These are phyloP conservation scores for Quercus agrifolia DNA, from an alignment of 306 rosid genomes.

Conservation along the genomic window DNA sequence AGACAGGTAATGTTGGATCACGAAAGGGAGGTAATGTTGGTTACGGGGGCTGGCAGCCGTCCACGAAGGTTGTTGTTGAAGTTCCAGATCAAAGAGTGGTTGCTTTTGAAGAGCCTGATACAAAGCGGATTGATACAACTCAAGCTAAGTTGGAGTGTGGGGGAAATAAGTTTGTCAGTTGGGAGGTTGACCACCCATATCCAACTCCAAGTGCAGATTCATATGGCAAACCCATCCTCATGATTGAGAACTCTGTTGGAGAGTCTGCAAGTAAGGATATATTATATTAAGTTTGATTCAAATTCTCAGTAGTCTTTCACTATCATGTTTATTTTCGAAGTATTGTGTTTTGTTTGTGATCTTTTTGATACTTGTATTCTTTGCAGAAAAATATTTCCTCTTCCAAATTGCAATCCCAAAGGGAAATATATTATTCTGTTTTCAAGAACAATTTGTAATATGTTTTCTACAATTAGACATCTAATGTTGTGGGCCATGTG, in stretches of 20 bases:
- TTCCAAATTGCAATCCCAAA: conserved; percentile 9
- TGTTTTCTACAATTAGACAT: background rate
- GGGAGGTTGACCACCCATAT: conserved; percentile 68
- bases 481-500: too few relatives aligned
- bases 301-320: background rate
- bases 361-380: background rate
- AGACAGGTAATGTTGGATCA: conserved; percentile 49
- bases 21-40: conserved; percentile 52
- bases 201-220: conserved; percentile 62
- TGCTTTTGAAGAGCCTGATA: conserved; percentile 80
- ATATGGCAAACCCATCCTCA: conserved; percentile 50
- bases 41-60: conserved; percentile 57
- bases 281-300: conserved; percentile 12
- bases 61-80: conserved; percentile 78
- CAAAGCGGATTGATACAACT: conserved; percentile 73
- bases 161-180: conserved; percentile 58
- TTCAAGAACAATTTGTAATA: background rate
- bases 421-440: background rate
- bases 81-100: conserved; percentile 58
- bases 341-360: background rate
- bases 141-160: conserved; percentile 63
- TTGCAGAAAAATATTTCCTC: background rate
- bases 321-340: background rate
- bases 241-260: conserved; percentile 43
- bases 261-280: conserved; percentile 41